Evolutionary conservation across 2,329 filamentous ascomycete species (phyloP).

Genomic region (Aureobasidium leucospermi): DNA sequence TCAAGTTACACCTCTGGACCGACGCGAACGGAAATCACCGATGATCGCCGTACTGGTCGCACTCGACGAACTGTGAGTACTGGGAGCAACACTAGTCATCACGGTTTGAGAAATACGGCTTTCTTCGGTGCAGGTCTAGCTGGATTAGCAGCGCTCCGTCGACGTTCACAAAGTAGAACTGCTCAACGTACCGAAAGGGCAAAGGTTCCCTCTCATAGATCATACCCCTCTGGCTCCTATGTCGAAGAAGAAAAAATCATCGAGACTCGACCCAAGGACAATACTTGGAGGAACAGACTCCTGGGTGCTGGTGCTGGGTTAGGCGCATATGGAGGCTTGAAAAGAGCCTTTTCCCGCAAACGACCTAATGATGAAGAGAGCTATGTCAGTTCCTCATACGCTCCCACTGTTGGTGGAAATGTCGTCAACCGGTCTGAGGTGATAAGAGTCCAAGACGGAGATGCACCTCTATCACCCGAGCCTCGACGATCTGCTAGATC

Average conservation of each 20-base stretch:
- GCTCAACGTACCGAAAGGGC: constrained; percentile 32
- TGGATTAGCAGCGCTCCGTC: constrained; percentile 45
- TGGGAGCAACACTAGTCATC: constrained; percentile 1
- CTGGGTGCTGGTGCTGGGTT: constrained; percentile 39
- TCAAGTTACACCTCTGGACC: constrained; percentile 16
- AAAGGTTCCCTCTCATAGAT: constrained; percentile 17
- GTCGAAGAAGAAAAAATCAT: constrained; percentile 33
- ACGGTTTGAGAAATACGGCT: constrained; percentile 17
- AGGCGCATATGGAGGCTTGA: constrained; percentile 29
- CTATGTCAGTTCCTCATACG: constrained; percentile 44
- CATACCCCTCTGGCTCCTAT: constrained; percentile 14
- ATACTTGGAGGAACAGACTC: constrained; percentile 40
- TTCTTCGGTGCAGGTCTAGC: constrained; percentile 45
- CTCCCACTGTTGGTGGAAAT: constrained; percentile 39
- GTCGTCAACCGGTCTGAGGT: constrained; percentile 39
- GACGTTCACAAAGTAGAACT: constrained; percentile 10
- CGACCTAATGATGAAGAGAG: constrained; percentile 45
- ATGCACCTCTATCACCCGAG: constrained; percentile 15
- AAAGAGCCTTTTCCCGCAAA: constrained; percentile 52
- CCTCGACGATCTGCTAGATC: constrained; percentile 8
- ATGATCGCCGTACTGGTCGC: constrained; percentile 14
- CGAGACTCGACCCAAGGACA: constrained; percentile 20
- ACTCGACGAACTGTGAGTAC: constrained; percentile 10
- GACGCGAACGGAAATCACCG: constrained; percentile 16
- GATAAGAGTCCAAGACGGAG: constrained; percentile 39